Base-by-base conservation (phyloP, 2,329 filamentous ascomycete species). In the Fusarium tricinctum region DNA sequence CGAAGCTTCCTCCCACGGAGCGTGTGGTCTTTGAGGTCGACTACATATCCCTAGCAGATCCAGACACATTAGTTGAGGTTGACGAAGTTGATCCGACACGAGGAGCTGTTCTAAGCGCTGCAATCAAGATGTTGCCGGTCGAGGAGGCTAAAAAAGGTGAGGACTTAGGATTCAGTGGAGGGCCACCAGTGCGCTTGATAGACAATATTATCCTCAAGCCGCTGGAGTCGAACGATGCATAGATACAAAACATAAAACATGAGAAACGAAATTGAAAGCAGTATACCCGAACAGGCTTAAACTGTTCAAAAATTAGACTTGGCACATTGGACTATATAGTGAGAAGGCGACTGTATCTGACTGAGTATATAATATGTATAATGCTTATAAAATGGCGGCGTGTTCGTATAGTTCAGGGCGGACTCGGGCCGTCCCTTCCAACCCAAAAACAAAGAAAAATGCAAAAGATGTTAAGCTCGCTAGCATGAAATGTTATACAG, bases 41-140 rank as follows among this genome's bases (percentile, higher is more conserved):
- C 78, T 99, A 99, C 77, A 88, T 99, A 57, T 97, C 94, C 17
- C 84, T 99, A 26, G 92, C 95, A 1, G 93, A 98, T 73, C 92
- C 93, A 1, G 89, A 93, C 10, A 91, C 90, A 1, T 88, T 99
- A 81, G 86, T 92, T 63, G 95, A 98, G 80, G 74, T 97, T 3
- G 85, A 91, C 1, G 77, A 81, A 14, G 86, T 98, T 3, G 92
- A 97, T 74, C 83, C 85, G 0, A 79, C 81, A 0, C 88, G 83
- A 67, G 95, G 95, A 3, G 94, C 91, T 1, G 91, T 99, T 35
- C 79, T 99, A 58, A 98, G 95, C 76, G 94, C 93, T 5, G 96
- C 96, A 0, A 83, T 99, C 59, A 96, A 92, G 81, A 97, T 99
- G 91, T 77, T 93, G 45, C 92, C 94, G 0, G 82, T 97, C 3